Evolutionary conservation across 805 yeast genomes (phyloP).

Genomic region (Schizosaccharomyces cryophilus): DNA sequence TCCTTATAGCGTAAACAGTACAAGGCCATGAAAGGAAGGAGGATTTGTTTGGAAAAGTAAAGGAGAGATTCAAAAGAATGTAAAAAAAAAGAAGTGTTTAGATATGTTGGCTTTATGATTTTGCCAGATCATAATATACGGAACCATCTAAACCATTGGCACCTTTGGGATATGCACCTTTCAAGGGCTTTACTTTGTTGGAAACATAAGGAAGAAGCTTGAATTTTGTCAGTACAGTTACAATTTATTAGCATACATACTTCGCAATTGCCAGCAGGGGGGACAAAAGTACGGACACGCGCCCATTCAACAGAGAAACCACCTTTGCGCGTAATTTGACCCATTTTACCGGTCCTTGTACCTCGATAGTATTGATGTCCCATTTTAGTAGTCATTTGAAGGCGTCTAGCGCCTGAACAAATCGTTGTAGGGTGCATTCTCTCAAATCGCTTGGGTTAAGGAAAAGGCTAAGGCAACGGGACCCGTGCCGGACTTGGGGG

Average conservation of each 20-base stretch:
- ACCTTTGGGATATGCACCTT: not conserved
- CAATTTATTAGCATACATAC: not conserved
- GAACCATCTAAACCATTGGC: not conserved
- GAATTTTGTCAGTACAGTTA: not conserved
- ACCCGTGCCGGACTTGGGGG: not conserved
- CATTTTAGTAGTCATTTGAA: slow-evolving; percentile 66
- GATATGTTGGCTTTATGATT: too few species aligned
- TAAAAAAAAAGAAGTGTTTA: too few species aligned
- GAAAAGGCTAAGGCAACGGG: not conserved
- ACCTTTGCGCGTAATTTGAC: slow-evolving; percentile 51
- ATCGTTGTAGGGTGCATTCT: not conserved
- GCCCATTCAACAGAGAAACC: slow-evolving; percentile 56
- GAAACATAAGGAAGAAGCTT: not conserved
- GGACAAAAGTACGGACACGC: slow-evolving; percentile 75
- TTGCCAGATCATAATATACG: not conserved
- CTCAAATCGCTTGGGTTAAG: not conserved
- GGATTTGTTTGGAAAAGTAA: too few species aligned
- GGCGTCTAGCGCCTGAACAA: slow-evolving; percentile 9
- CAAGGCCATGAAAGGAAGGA: too few species aligned
- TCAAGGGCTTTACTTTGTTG: not conserved
- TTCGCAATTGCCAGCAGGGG: slow-evolving; percentile 22
- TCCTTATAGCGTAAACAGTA: too few species aligned
- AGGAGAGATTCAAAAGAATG: too few species aligned
- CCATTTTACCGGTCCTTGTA: slow-evolving; percentile 84
- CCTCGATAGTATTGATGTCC: slow-evolving; percentile 92